These are phyloP conservation scores for Heterobasidion parviporum DNA, from an alignment of 1,284 basidiomycete species.

Conservation along the genomic window DNA sequence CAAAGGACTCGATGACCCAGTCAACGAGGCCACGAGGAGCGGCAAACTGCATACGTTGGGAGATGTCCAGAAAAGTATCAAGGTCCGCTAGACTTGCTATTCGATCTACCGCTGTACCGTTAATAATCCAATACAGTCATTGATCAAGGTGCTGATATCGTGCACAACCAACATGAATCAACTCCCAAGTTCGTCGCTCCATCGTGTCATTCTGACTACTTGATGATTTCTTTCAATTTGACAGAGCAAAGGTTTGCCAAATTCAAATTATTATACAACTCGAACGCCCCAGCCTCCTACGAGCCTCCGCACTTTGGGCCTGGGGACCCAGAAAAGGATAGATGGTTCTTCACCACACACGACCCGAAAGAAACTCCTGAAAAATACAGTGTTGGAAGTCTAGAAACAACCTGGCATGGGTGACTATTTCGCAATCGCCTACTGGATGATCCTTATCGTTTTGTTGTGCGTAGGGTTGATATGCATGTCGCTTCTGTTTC, in stretches of 20 bases:
- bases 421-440: constrained; percentile 21
- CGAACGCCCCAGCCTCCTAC: constrained; percentile 66
- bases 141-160: constrained; percentile 68
- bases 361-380: constrained; percentile 60
- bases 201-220: neutral
- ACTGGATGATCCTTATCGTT: constrained; percentile 6
- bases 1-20: constrained; percentile 34
- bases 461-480: constrained; percentile 39
- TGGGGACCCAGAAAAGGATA: constrained; percentile 59
- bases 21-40: constrained; percentile 42
- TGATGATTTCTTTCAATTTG: neutral
- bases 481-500: constrained; percentile 65
- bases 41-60: constrained; percentile 58
- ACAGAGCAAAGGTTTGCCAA: constrained; percentile 71
- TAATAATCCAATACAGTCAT: neutral
- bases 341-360: constrained; percentile 73
- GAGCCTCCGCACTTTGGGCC: constrained; percentile 69
- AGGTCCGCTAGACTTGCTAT: constrained; percentile 29
- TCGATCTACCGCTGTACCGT: neutral
- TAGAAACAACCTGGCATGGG: constrained; percentile 68
- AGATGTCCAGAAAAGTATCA: constrained; percentile 68
- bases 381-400: constrained; percentile 53
- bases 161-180: constrained; percentile 71
- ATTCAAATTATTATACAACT: constrained; percentile 77
- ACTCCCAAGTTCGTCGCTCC: constrained; percentile 50